Base-by-base conservation (phyloP, 208 protist species). In the Leishmania gerbilli region DNA sequence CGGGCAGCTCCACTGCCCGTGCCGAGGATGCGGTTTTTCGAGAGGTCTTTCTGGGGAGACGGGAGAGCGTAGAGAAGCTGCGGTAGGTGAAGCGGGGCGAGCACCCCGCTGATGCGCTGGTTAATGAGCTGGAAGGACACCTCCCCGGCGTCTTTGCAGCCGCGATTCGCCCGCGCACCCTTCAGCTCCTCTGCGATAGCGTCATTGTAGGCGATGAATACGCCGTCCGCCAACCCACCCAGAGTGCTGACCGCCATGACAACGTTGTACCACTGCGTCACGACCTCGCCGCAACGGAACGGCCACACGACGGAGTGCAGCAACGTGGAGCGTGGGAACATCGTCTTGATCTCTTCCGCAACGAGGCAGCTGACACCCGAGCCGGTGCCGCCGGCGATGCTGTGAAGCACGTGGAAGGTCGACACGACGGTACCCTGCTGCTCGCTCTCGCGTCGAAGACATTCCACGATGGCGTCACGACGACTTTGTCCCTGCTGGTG, bases 231-330 rank as follows among this genome's bases (percentile, higher is more conserved):
- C 67, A 69, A 85, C 24, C 95, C 86, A 2, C 90, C 75, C 40
- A 98, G 83, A 0, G 87, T 80, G 78, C 83, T 89, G 37, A 95
- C 79, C 19, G 89, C 87, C 42, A 98, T 84, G 3, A 94, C 80
- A 19, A 88, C 78, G 85, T 98, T 98, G 82, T 95, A 97, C 88
- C 92, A 95, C 83, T 98, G 95, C 65, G 94, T 94, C 55, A 92
- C 89, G 45, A 97, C 93, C 78, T 98, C 95, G 21, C 95, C 95
- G 37, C 79, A 87, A 31, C 79, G 40, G 77, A 96, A 96, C 0
- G 95, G 95, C 89, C 92, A 95, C 62, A 98, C 93, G 17, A 90
- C 79, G 7, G 91, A 88, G 79, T 96, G 89, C 45, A 95, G 80
- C 11, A 97, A 74, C 21, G 87, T 78, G 27, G 87, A 79, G 37